These are phyloP conservation scores for Apiosordaria backusii DNA, from an alignment of 495 filamentous ascomycete species.

Conservation along the genomic window DNA sequence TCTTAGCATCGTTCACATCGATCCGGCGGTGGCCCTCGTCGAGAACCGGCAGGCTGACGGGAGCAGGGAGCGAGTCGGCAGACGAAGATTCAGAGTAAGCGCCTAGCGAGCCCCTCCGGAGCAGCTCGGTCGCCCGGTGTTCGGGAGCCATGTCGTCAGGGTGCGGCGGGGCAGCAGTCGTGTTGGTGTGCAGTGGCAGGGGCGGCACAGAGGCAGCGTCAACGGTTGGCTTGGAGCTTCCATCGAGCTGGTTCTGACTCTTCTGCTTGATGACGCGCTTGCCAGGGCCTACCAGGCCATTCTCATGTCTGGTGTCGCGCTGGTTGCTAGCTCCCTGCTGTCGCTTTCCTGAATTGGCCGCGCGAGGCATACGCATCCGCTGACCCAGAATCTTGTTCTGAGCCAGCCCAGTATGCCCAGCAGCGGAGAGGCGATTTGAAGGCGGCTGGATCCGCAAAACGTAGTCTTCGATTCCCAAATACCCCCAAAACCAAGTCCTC, in stretches of 20 bases:
- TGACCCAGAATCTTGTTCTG: constrained; percentile 51
- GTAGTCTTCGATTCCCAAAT: background rate
- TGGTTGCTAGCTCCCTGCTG: constrained; percentile 60
- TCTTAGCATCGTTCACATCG: constrained; percentile 64
- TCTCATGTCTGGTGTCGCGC: constrained; percentile 81
- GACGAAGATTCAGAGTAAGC: constrained; percentile 49
- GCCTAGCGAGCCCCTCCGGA: constrained; percentile 46
- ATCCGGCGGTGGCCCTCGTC: constrained; percentile 55
- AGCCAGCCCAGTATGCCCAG: constrained; percentile 39
- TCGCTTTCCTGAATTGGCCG: constrained; percentile 63
- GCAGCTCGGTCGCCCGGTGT: constrained; percentile 35
- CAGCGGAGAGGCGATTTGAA: constrained; percentile 8
- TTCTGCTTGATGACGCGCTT: constrained; percentile 64
- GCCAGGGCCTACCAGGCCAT: constrained; percentile 78
- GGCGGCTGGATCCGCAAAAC: constrained; percentile 7
- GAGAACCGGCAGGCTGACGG: constrained; percentile 33
- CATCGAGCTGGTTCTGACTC: constrained; percentile 47
- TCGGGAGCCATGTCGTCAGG: constrained; percentile 41
- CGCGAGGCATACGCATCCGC: constrained; percentile 67
- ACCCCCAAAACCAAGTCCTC: background rate
- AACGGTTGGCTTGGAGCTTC: constrained; percentile 24
- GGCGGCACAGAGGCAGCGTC: constrained; percentile 37
- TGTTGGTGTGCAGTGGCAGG: constrained; percentile 31
- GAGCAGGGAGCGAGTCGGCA: constrained; percentile 41
- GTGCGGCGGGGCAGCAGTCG: constrained; percentile 37